A percentile compares a stretch with the other conserved stretches of the same genome.
Evolutionary conservation across 2,329 filamentous ascomycete genomes (phyloP).

Genomic region (Arthrobotrys entomopaga): DNA sequence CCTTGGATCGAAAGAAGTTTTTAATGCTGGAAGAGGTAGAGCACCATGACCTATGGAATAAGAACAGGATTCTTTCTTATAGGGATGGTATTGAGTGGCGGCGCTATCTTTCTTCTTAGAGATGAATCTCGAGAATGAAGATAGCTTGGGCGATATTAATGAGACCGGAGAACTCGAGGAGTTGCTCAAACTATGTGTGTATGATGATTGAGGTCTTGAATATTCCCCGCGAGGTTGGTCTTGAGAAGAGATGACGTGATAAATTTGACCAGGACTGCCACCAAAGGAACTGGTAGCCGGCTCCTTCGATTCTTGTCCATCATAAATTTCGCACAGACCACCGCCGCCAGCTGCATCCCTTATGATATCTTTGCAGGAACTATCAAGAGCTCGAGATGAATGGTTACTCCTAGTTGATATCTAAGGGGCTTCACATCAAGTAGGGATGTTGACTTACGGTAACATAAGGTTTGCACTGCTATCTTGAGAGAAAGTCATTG

Average conservation of each 20-base stretch:
- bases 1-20: conserved; percentile 45
- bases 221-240: conserved; percentile 44
- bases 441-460: conserved; percentile 32
- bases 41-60: conserved; percentile 17
- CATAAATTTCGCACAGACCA: conserved; percentile 38
- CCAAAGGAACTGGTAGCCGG: conserved; percentile 9
- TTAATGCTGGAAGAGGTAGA: conserved; percentile 38
- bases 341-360: conserved; percentile 41
- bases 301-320: conserved; percentile 48
- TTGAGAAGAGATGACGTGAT: conserved; percentile 19
- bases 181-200: conserved; percentile 44
- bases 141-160: conserved; percentile 38
- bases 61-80: conserved; percentile 45
- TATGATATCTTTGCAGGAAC: conserved; percentile 53
- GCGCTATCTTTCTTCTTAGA: conserved; percentile 36
- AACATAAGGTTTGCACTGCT: conserved; percentile 41
- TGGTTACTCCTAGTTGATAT: background rate
- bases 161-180: conserved; percentile 50
- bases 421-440: background rate
- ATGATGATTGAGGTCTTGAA: conserved; percentile 50
- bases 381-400: background rate
- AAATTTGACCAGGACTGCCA: conserved; percentile 37
- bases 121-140: conserved; percentile 43
- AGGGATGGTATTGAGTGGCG: conserved; percentile 46
- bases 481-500: conserved; percentile 37